phyloP scores from a whole-genome alignment of 805 yeast genomes.

The Nakazawaea molendinolei region DNA sequence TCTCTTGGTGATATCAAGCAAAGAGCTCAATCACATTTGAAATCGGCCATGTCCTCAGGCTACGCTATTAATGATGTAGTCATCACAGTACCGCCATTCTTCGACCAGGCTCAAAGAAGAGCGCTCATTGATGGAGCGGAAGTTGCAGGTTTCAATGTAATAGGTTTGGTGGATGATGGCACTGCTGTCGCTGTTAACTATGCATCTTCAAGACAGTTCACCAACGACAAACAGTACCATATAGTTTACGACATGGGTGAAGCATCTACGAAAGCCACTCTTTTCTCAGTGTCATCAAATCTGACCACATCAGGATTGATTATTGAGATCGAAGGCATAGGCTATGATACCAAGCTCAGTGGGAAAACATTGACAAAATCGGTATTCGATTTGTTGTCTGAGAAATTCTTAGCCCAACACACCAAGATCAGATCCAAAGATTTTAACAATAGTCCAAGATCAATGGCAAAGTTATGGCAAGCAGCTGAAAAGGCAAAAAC shows the following conservation, averaged over 20 bases:
- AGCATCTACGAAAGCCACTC: conserved; percentile 81
- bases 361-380: conserved; percentile 69
- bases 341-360: conserved; percentile 61
- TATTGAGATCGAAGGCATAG: conserved; percentile 66
- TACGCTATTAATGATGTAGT: conserved; percentile 58
- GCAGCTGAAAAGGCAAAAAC: conserved; percentile 86
- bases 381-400: conserved; percentile 53
- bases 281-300: conserved; percentile 54
- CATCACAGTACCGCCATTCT: conserved; percentile 72
- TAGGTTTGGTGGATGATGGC: conserved; percentile 81
- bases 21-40: conserved; percentile 60
- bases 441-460: conserved; percentile 42
- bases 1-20: conserved; percentile 53
- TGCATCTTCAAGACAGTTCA: conserved; percentile 47
- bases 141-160: conserved; percentile 58
- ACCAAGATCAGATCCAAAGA: conserved; percentile 26
- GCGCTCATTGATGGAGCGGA: conserved; percentile 69
- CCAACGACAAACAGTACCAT: conserved; percentile 47
- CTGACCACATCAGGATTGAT: conserved; percentile 32
- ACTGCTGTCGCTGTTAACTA: conserved; percentile 85
- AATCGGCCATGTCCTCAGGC: conserved; percentile 40
- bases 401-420: conserved; percentile 47
- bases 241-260: conserved; percentile 89
- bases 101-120: conserved; percentile 54
- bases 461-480: conserved; percentile 64